Evolutionary conservation across 108 stramenopile genomes (phyloP).

Genomic region (Schizochytrium sp.): DNA sequence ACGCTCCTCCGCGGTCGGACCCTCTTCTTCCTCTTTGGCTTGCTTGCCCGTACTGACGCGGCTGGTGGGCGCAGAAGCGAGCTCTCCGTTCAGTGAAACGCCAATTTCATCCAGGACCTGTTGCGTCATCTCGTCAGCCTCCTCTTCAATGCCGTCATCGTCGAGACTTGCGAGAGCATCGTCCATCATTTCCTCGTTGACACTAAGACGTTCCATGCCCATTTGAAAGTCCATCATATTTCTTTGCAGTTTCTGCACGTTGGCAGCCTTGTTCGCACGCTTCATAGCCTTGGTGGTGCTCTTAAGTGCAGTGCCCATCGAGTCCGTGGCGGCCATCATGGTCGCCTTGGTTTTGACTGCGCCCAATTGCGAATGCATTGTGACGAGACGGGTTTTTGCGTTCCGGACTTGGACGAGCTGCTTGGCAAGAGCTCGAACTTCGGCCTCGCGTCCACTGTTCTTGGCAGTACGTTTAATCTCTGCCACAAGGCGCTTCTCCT

Average conservation of each 20-base stretch:
- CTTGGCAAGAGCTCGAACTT: background rate
- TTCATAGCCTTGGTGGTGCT: background rate
- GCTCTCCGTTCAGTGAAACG: background rate
- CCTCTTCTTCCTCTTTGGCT: background rate
- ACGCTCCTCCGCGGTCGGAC: background rate
- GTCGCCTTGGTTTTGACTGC: background rate
- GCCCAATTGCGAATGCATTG: background rate
- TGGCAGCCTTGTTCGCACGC: background rate
- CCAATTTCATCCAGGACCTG: constrained; percentile 22
- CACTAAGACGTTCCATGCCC: background rate
- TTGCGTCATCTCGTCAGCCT: constrained; percentile 14
- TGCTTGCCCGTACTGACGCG: background rate
- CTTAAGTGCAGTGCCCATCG: background rate
- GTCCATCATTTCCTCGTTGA: constrained; percentile 26
- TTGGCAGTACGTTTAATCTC: constrained; percentile 22
- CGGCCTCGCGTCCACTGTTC: background rate
- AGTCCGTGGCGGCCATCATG: background rate
- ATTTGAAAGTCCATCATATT: background rate
- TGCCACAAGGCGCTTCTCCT: background rate
- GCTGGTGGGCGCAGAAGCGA: background rate
- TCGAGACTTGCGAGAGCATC: constrained; percentile 22
- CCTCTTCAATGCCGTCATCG: constrained; percentile 13
- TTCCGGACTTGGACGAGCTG: constrained; percentile 21
- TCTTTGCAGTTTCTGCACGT: background rate
- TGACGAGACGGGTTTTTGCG: background rate